Percentiles rank a stretch among this genome's conserved stretches.
phyloP scores from a whole-genome alignment of 2,329 filamentous ascomycete genomes.

The Alternaria longipes region DNA sequence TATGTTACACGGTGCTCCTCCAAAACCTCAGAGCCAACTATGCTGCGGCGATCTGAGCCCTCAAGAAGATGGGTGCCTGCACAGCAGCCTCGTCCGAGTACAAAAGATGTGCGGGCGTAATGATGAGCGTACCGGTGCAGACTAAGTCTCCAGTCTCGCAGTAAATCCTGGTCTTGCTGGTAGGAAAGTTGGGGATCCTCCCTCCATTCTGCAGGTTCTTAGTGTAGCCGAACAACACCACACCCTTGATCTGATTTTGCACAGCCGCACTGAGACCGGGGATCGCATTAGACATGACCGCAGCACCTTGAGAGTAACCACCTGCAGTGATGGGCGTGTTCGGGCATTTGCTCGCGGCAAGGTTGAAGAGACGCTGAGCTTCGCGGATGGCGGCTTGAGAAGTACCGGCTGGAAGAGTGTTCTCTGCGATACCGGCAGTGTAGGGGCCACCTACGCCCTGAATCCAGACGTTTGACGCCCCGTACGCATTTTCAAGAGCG shows the following conservation, averaged over 20 bases:
- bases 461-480: slow-evolving; percentile 26
- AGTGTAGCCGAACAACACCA: slow-evolving; percentile 52
- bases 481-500: slow-evolving; percentile 21
- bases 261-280: slow-evolving; percentile 34
- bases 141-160: slow-evolving; percentile 46
- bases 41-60: slow-evolving; percentile 4
- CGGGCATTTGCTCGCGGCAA: slow-evolving; percentile 51
- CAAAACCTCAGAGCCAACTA: not conserved
- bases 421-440: slow-evolving; percentile 44
- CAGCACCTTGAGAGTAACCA: slow-evolving; percentile 53
- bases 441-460: slow-evolving; percentile 46
- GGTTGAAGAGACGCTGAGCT: slow-evolving; percentile 44
- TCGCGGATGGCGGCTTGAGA: slow-evolving; percentile 41
- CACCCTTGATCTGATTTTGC: slow-evolving; percentile 44
- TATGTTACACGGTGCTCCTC: not conserved
- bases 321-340: slow-evolving; percentile 48
- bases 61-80: slow-evolving; percentile 33
- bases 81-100: slow-evolving; percentile 37
- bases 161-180: slow-evolving; percentile 42
- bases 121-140: slow-evolving; percentile 42
- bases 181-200: slow-evolving; percentile 45
- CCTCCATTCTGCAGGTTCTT: slow-evolving; percentile 48
- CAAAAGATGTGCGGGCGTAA: slow-evolving; percentile 42
- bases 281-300: slow-evolving; percentile 46
- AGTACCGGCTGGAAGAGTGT: slow-evolving; percentile 42